Evolutionary conservation across 495 filamentous ascomycete species (phyloP).

Genomic region (Aspergillus egyptiacus): DNA sequence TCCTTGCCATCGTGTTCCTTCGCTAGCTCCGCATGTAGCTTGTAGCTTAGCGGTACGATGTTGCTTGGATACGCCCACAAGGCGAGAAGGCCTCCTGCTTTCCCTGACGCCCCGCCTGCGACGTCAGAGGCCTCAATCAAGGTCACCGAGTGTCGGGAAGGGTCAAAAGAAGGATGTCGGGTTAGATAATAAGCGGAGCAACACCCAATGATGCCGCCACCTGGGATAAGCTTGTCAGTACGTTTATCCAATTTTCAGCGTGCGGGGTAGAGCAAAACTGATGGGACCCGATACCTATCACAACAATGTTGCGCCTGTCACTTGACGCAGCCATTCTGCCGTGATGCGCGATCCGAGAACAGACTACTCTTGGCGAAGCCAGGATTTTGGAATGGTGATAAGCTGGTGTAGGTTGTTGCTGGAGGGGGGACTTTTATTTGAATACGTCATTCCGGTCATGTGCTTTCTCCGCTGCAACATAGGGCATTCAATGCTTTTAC

Average conservation of each 20-base stretch:
- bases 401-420: neutral
- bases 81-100: slow-evolving; percentile 86
- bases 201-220: slow-evolving; percentile 91
- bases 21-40: slow-evolving; percentile 78
- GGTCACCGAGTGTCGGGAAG: slow-evolving; percentile 68
- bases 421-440: neutral
- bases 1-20: slow-evolving; percentile 74
- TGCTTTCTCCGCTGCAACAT: slow-evolving; percentile 10
- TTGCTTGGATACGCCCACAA: slow-evolving; percentile 87
- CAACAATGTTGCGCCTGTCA: slow-evolving; percentile 58
- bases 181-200: slow-evolving; percentile 92
- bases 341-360: slow-evolving; percentile 17
- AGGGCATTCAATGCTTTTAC: too few species aligned
- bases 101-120: slow-evolving; percentile 88
- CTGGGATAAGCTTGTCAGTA: slow-evolving; percentile 36
- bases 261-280: slow-evolving; percentile 26
- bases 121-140: slow-evolving; percentile 85
- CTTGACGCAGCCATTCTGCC: slow-evolving; percentile 31
- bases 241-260: neutral
- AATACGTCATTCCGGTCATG: slow-evolving; percentile 28
- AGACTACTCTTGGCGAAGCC: slow-evolving; percentile 23
- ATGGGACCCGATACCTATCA: slow-evolving; percentile 50
- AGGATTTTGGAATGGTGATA: slow-evolving; percentile 16
- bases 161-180: slow-evolving; percentile 77
- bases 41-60: slow-evolving; percentile 82